Conservation (phyloP, 73 alveolate species). For the Paraurostyla sp. region DNA sequence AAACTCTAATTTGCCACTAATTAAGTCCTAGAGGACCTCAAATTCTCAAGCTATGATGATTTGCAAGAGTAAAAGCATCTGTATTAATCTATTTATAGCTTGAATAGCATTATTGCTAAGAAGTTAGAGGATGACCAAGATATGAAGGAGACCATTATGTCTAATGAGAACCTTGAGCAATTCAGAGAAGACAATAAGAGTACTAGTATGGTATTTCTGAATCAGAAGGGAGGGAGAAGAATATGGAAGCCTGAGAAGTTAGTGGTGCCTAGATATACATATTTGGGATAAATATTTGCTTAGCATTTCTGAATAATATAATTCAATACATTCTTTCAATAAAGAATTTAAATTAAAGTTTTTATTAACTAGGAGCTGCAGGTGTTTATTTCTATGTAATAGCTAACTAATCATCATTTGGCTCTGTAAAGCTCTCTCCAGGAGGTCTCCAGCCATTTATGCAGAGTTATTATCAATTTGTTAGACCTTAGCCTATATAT, state of each 20-base stretch:
- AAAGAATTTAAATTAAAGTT: too few species aligned
- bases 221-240: background rate
- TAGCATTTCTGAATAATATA: background rate
- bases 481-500: slow-evolving; percentile 34
- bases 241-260: slow-evolving; percentile 43
- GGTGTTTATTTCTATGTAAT: background rate
- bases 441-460: slow-evolving; percentile 76
- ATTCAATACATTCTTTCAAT: too few species aligned
- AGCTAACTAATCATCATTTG: background rate
- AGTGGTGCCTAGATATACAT: slow-evolving; percentile 19
- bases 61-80: background rate
- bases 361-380: too few species aligned
- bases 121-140: background rate
- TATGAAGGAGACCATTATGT: background rate
- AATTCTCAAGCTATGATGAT: background rate
- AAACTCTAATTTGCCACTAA: background rate
- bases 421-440: slow-evolving; percentile 74
- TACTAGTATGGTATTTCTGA: background rate
- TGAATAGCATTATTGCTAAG: background rate
- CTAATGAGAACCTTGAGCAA: background rate
- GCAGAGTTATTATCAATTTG: slow-evolving; percentile 60
- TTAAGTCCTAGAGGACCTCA: background rate
- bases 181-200: background rate
- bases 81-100: background rate
- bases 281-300: slow-evolving; percentile 16